Conservation (phyloP, 306 rosid genomes). For the Dalbergia cultrata region DNA sequence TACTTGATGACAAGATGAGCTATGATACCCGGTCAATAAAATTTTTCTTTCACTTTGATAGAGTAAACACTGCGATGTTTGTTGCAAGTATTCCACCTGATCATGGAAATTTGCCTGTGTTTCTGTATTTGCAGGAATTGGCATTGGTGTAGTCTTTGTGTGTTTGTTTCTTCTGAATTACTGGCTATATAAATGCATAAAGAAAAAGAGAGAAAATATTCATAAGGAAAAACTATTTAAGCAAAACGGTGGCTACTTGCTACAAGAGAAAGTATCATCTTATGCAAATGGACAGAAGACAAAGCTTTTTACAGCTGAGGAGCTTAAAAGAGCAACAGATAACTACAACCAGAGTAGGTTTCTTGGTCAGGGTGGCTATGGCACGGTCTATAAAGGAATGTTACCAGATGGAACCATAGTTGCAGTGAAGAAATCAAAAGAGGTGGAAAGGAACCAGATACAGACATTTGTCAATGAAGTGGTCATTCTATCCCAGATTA, state of each 20-base stretch:
- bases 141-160: constrained; percentile 52
- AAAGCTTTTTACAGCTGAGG: constrained; percentile 58
- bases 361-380: constrained; percentile 58
- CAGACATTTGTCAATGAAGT: constrained; percentile 61
- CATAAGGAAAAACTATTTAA: constrained; percentile 54
- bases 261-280: constrained; percentile 53
- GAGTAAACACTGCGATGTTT: constrained; percentile 4
- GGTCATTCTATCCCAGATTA: constrained; percentile 60
- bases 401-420: constrained; percentile 57
- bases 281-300: constrained; percentile 49
- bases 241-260: constrained; percentile 68
- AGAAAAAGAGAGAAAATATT: constrained; percentile 37
- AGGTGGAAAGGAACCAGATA: constrained; percentile 49
- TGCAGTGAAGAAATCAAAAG: constrained; percentile 55
- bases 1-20: not conserved
- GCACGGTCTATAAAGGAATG: constrained; percentile 58
- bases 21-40: not conserved
- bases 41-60: not conserved
- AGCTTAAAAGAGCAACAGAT: constrained; percentile 60
- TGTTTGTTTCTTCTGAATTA: constrained; percentile 50
- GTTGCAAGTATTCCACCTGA: not conserved
- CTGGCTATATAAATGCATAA: constrained; percentile 40
- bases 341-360: constrained; percentile 52
- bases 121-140: constrained; percentile 52
- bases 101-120: not conserved